Evolutionary conservation across 1,139 yeast species (phyloP).

Genomic region (Lodderomyces orthopsilosis): DNA sequence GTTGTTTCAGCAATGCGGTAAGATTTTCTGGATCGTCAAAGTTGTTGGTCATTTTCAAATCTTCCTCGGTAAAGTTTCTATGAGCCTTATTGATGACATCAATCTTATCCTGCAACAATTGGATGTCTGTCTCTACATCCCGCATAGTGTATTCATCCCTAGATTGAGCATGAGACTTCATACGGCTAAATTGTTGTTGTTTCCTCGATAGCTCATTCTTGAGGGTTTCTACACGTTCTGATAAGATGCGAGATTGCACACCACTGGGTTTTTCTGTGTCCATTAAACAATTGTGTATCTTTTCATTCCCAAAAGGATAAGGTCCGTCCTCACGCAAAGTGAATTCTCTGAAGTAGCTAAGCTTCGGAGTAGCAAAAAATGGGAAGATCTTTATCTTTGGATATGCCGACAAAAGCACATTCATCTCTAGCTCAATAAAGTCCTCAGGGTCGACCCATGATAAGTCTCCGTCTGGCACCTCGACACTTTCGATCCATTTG

Average conservation of each 20-base stretch:
- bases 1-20: conserved; percentile 9
- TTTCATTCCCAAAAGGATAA: conserved; percentile 68
- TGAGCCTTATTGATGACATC: conserved; percentile 23
- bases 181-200: neutral
- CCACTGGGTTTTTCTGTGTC: conserved; percentile 55
- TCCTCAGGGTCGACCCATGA: conserved; percentile 84
- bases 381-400: conserved; percentile 65
- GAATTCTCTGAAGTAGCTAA: conserved; percentile 68
- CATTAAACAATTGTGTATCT: conserved; percentile 66
- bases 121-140: conserved; percentile 18
- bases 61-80: conserved; percentile 17
- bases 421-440: conserved; percentile 67
- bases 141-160: conserved; percentile 25
- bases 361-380: conserved; percentile 69
- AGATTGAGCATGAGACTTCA: neutral
- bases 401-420: conserved; percentile 42
- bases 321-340: conserved; percentile 47
- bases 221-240: conserved; percentile 39
- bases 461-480: conserved; percentile 44
- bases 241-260: conserved; percentile 47
- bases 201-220: conserved; percentile 39
- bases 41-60: conserved; percentile 8
- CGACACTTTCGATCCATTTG: conserved; percentile 28
- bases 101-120: conserved; percentile 29
- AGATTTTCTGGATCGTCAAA: conserved; percentile 13